Base-by-base conservation (phyloP, 2,329 filamentous ascomycete species). In the Fusarium incarnatum region DNA sequence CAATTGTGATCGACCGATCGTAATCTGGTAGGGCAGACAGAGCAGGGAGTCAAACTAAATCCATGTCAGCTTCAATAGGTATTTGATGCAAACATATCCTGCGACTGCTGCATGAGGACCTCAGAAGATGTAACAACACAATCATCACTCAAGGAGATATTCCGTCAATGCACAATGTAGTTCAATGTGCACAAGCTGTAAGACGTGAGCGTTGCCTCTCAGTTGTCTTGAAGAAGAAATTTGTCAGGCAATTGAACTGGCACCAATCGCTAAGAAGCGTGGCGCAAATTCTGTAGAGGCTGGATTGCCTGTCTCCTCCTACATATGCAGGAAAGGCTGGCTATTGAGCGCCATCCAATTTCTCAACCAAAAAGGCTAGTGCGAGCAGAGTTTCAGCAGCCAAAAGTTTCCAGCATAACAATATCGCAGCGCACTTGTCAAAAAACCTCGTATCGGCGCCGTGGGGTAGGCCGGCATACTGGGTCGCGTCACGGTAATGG, bases 361-460 rank as follows among this genome's bases (percentile, higher is more conserved):
- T 13, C 52, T 16, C 25, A 60, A 34, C 46, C 37, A 56, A 65
- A 49, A 56, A 25, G 60, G 56, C 47, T 68, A 71, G 50, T 49
- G 41, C 20, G n/a, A 25, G 64, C 16, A 69, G 65, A 63, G 41
- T 45, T 48, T 56, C 42, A 56, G 48, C 32, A 37, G 44, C 49
- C 52, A 68, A 48, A 30, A 37, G 25, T 47, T 69, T 60, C 50
- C 64, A 56, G 56, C 50, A 53, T 46, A 27, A 44, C 49, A 40
- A 42, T 20, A 54, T 66, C 42, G 32, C 23, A 42, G 37, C 28
- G 59, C 28, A 42, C 37, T 62, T 49, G 56, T 54, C 57, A 22
- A 69, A 50, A 69, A 50, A 69, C 53, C 68, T 71, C 68, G 68
- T 71, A 71, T 71, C 46, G 53, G 50, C 44, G 32, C 48, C 63